Evolutionary conservation across 2,329 filamentous ascomycete species (phyloP), one percentile per base, ranked within the genome.

Genomic region (Paecilomyces sp.): DNA sequence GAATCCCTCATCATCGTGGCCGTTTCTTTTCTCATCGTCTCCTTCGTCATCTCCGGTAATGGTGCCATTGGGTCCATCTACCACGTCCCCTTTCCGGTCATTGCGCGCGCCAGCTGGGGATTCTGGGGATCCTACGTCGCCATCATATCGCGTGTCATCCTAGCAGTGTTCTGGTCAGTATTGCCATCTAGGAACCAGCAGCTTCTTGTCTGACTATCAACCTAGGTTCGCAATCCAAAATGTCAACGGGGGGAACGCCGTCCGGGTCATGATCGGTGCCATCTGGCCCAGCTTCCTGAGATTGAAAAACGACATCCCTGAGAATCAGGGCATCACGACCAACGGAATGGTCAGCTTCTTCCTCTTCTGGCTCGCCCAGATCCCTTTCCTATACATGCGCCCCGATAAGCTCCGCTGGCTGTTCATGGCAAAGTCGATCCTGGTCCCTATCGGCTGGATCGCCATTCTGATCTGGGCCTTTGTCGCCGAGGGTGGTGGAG

Each of bases 171-270:
- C 70, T 85, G 83, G 41, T 47, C 41, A 47, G 41, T 47, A 18
- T 41, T 18, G 3, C 3, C 7, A 47, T 47, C 41, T 47, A n/a
- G n/a, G 11, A 47, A 9, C n/a, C 7, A 41, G n/a, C 6, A 18
- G 5, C 41, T 9, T n/a, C 41, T 3, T 47, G 2, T 18, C 41
- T 47, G 6, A 47, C 41, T 18, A n/a, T 41, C 1, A n/a, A 47
- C n/a, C n/a, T 2, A 47, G 41, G 88, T 84, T 88, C 57, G 85
- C 85, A 0, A 87, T 89, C 54, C 85, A 88, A 64, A 84, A 83
- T 50, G 84, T 85, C 61, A 87, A 86, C 63, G 86, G 86, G 0
- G 85, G 82, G 0, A 82, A 83, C 59, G 76, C 78, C 0, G 75
- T 83, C 8, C 73, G 74, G 3, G 79, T 80, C 52, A 82, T 83